Conservation (phyloP, 2,329 filamentous ascomycete species). For the Trichoderma polysporum region DNA sequence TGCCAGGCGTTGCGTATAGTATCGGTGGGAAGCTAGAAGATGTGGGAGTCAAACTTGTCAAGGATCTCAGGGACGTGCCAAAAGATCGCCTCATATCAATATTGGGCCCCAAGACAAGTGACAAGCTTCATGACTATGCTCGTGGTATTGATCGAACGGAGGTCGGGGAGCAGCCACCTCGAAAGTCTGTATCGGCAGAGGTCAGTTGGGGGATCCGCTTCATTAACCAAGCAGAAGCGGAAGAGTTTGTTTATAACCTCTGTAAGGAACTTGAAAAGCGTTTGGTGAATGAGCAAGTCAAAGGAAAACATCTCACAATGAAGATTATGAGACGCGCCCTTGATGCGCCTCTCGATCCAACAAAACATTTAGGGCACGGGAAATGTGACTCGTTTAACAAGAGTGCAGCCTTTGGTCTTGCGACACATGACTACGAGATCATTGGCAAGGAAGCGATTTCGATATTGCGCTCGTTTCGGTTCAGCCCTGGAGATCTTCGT, state of each 20-base stretch:
- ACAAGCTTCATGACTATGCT: constrained; percentile 86
- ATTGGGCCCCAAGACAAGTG: constrained; percentile 88
- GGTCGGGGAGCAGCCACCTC: constrained; percentile 78
- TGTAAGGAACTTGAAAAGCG: constrained; percentile 82
- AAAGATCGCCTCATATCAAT: constrained; percentile 72
- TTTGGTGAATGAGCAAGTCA: constrained; percentile 78
- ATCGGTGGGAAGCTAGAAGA: constrained; percentile 86
- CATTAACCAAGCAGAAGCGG: constrained; percentile 84
- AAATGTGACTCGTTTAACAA: constrained; percentile 96
- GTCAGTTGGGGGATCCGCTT: constrained; percentile 99
- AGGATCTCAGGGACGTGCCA: constrained; percentile 74
- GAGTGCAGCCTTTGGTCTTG: constrained; percentile 75
- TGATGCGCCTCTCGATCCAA: constrained; percentile 85
- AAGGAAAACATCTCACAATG: constrained; percentile 83
- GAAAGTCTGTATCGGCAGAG: constrained; percentile 95
- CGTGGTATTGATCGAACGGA: constrained; percentile 83
- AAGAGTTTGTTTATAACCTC: constrained; percentile 84
- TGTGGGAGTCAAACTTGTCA: constrained; percentile 76
- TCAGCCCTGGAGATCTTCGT: constrained; percentile 88
- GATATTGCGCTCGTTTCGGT: constrained; percentile 75
- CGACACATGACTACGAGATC: constrained; percentile 70
- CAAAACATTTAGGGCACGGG: constrained; percentile 91
- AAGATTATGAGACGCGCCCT: constrained; percentile 89
- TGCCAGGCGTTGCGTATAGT: constrained; percentile 91
- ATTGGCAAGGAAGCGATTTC: constrained; percentile 82